phyloP scores from a whole-genome alignment of 176 grass and related monocot species.

The Calamus simplicifolius region DNA sequence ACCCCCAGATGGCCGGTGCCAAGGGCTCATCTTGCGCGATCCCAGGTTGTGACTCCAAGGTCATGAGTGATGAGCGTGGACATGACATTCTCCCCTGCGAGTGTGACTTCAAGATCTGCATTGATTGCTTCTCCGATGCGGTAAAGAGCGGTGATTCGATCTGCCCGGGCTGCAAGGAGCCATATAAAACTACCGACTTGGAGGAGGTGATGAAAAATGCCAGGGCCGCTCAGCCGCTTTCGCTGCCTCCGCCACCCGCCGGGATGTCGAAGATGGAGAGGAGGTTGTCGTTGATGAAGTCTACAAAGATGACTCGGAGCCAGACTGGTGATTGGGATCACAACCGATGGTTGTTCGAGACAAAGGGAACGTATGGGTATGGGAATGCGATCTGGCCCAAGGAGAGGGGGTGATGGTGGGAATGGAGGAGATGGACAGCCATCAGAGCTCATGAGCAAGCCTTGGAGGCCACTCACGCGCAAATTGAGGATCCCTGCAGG shows the following conservation, averaged over 20 bases:
- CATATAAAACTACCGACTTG: constrained; percentile 67
- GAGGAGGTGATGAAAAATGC: constrained; percentile 41
- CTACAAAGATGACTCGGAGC: constrained; percentile 72
- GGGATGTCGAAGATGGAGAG: constrained; percentile 61
- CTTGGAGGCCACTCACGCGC: constrained; percentile 85
- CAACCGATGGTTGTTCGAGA: constrained; percentile 91
- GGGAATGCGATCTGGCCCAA: constrained; percentile 95
- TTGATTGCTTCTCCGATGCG: constrained; percentile 77
- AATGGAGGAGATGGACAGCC: constrained; percentile 43
- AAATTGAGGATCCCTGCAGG: constrained; percentile 74
- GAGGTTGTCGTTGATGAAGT: constrained; percentile 57
- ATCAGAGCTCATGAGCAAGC: constrained; percentile 61
- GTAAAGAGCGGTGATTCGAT: constrained; percentile 57
- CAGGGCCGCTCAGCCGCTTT: constrained; percentile 3
- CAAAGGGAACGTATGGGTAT: constrained; percentile 91
- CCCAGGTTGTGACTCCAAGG: constrained; percentile 66
- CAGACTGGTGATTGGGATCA: constrained; percentile 96
- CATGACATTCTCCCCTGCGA: constrained; percentile 82
- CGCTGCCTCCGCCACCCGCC: constrained; percentile 47
- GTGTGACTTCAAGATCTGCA: constrained; percentile 95
- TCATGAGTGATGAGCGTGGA: constrained; percentile 90
- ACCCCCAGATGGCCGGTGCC: constrained; percentile 86
- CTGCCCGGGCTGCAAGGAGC: constrained; percentile 89
- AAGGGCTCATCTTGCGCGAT: constrained; percentile 83
- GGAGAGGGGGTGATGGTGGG: constrained; percentile 42